Evolutionary conservation across 768 basidiomycete species (phyloP), one percentile per base, ranked within the genome.

Genomic region (Gautieria morchelliformis): DNA sequence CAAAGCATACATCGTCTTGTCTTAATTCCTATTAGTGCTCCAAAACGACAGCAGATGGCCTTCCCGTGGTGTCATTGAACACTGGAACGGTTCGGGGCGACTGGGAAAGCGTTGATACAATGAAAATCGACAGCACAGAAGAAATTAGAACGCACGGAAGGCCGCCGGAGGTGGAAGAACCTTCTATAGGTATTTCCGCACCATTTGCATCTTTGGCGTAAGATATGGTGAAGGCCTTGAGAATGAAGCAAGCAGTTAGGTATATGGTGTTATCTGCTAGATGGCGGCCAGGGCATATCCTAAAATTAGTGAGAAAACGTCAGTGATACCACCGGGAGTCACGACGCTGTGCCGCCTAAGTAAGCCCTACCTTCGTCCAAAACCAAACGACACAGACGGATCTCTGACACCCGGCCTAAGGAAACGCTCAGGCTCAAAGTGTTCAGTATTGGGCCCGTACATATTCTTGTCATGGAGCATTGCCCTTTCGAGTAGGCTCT

Each of bases 381-480:
- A 55, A 55, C 22, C 53, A 39, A 55, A 55, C 19, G 53, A 41
- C 17, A 32, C n/a, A 20, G 11, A 15, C 22, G 42, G 39, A 24
- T 55, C 53, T 27, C 35, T 39, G 12, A 39, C 53, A 24, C 48
- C 37, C 15, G 42, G 45, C 32, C 30, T 20, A 27, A 56, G 42
- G n/a, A 51, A 59, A 3, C 52, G n/a, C 39, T 62, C 61, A 30
- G 56, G 53, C 12, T 48, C 52, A 17, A 53, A 60, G 20, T 41
- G 46, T 37, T 58, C 56, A n/a, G 49, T 27, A 45, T 60, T 39
- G 10, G 56, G 56, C 6, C 46, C 56, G 39, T 57, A 57, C 5
- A 57, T 27, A 6, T 58, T 48, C 32, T 59, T 49, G 50, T 51
- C 49, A 32, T 58, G 59, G 15, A 57, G 47, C 51, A 60, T 52